Evolutionary conservation across 768 basidiomycete species (phyloP), one percentile per base, ranked within the genome.

Genomic region (Pisolithus orientalis): DNA sequence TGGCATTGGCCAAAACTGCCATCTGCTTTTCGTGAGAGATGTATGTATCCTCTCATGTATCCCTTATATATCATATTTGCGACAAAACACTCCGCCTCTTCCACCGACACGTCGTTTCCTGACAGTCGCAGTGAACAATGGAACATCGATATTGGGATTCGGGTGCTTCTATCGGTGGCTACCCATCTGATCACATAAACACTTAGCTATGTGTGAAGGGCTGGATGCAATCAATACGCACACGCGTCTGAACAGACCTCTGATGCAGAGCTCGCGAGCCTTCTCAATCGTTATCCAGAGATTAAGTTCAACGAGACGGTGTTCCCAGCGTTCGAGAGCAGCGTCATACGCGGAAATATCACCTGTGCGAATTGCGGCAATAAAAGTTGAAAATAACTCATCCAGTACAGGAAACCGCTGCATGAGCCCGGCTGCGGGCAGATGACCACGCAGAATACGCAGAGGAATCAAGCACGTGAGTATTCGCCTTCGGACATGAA

Each of bases 21-120:
- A 87, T 91, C 72, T 90, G 88, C 68, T 89, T 90, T 64, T 90
- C 90, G 62, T 99, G 96, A 47, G 92, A 93, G 61, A 99, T 94
- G 69, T 98, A 99, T 94, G 69, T 98, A 99, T 8, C 96, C 96
- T 47, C 89, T 80, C 70, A 98, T 85, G 66, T 85, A 90, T 17
- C 89, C 90, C 71, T 86, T 90, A 72, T 87, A 93, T 42, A 98
- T 89, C 90, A 95, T 88, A 65, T 94, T 94, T 28, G 94, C 93
- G 7, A 96, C 82, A 48, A 94, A 79, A 67, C 94, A 96, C 68
- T 97, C 94, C 2, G 90, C 90, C 67, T 95, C 94, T 58, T 89
- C 93, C 54, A 75, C 64, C 7, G 83, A 75, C 24, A 89, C 80
- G 10, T 84, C 79, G 53, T 82, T 77, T 3, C 86, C 88, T 4